A percentile compares a stretch with the other conserved stretches of the same genome.
Conservation (phyloP, 768 basidiomycete genomes). For the Amanita muscaria region DNA sequence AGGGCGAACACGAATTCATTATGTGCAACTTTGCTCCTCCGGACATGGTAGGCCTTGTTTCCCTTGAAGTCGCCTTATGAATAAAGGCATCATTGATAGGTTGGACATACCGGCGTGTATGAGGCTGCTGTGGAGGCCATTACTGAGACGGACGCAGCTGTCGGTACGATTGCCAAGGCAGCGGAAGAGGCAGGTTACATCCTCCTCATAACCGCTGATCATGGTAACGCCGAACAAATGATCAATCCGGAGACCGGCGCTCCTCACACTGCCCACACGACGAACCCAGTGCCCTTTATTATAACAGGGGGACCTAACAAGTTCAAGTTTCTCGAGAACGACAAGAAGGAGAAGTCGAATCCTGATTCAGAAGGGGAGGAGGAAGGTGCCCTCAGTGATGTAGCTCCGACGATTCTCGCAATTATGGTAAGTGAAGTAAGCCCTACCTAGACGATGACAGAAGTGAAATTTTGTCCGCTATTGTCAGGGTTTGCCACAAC, state of each 20-base stretch:
- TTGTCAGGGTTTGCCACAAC: constrained; percentile 50
- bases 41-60: constrained; percentile 62
- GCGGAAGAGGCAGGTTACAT: constrained; percentile 82
- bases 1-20: constrained; percentile 70
- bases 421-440: constrained; percentile 41
- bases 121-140: constrained; percentile 90
- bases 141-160: constrained; percentile 80
- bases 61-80: not conserved
- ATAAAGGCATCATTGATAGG: constrained; percentile 28
- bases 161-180: constrained; percentile 80
- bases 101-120: constrained; percentile 88
- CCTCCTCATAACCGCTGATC: constrained; percentile 84
- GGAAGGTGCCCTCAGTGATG: constrained; percentile 76
- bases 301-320: constrained; percentile 58
- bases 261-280: constrained; percentile 89
- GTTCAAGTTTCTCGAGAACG: constrained; percentile 45
- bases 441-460: not conserved
- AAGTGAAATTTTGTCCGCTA: not conserved
- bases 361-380: constrained; percentile 34
- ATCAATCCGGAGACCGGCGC: constrained; percentile 71
- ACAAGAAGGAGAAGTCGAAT: constrained; percentile 26
- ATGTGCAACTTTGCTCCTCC: constrained; percentile 99
- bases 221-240: constrained; percentile 97
- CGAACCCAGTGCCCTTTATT: constrained; percentile 87
- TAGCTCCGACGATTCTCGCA: constrained; percentile 82